Evolutionary conservation across 2,329 filamentous ascomycete genomes (phyloP).

Genomic region (Penicillium corylophilum): DNA sequence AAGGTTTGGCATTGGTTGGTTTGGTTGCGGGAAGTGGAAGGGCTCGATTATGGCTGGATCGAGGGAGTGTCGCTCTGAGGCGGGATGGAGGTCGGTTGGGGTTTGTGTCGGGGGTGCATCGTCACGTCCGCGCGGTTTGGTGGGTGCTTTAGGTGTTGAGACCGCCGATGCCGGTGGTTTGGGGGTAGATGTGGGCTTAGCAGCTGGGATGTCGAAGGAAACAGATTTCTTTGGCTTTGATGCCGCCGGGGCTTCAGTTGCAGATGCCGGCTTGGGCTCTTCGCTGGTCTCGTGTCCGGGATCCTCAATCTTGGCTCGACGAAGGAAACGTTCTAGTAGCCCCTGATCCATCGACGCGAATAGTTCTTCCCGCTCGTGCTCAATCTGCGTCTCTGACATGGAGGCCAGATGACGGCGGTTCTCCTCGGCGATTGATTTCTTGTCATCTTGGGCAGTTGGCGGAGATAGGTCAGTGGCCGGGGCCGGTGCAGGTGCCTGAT

Average conservation of each 20-base stretch:
- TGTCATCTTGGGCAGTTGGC: slow-evolving; percentile 53
- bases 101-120: slow-evolving; percentile 36
- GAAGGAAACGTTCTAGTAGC: slow-evolving; percentile 73
- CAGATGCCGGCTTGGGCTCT: slow-evolving; percentile 4
- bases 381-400: slow-evolving; percentile 82
- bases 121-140: slow-evolving; percentile 23
- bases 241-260: not conserved
- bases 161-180: slow-evolving; percentile 9
- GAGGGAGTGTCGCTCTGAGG: slow-evolving; percentile 37
- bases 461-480: not conserved
- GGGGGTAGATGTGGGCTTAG: slow-evolving; percentile 1
- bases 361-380: slow-evolving; percentile 76
- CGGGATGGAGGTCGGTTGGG: slow-evolving; percentile 41
- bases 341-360: slow-evolving; percentile 72
- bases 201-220: slow-evolving; percentile 23
- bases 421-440: slow-evolving; percentile 73
- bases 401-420: slow-evolving; percentile 70
- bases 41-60: slow-evolving; percentile 26
- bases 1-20: slow-evolving; percentile 64
- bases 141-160: slow-evolving; percentile 3
- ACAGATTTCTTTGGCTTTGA: slow-evolving; percentile 32
- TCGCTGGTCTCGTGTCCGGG: slow-evolving; percentile 25
- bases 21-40: slow-evolving; percentile 47
- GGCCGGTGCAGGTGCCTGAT: not conserved
- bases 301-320: slow-evolving; percentile 73